Percentiles rank a stretch among this genome's conserved stretches.
Conservation (phyloP, 202 grass and related monocot species). For the Saccharum hybrid region DNA sequence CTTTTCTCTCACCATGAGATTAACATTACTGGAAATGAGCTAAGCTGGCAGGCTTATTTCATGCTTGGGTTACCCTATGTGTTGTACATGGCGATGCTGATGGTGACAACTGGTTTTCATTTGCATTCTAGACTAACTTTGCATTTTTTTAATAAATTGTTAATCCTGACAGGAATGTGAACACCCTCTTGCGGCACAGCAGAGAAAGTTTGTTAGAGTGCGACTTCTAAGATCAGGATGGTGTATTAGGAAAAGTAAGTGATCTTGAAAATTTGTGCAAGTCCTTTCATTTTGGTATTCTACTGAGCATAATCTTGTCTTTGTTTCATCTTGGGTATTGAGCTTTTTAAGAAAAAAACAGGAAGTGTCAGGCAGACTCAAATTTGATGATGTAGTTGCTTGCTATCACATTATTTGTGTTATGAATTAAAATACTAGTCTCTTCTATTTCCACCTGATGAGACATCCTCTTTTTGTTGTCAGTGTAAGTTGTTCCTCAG, state of each 20-base stretch:
- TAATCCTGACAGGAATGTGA: conserved; percentile 74
- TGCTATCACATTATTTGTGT: conserved; percentile 15
- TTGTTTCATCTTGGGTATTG: neutral
- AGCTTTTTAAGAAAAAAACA: neutral
- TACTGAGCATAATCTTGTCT: conserved; percentile 11
- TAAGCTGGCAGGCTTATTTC: neutral
- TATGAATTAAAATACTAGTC: neutral
- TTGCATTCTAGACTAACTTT: neutral
- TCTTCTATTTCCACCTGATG: neutral
- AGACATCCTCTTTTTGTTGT: neutral
- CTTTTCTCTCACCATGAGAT: neutral
- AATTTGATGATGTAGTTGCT: neutral
- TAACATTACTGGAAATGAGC: conserved; percentile 24
- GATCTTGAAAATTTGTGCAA: conserved; percentile 9
- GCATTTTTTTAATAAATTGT: conserved; percentile 6
- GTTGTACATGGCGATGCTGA: neutral
- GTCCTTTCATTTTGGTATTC: neutral
- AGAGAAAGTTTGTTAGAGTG: conserved; percentile 84
- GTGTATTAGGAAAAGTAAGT: conserved; percentile 86
- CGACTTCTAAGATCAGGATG: conserved; percentile 85
- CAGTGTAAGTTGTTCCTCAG: neutral
- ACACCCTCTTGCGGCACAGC: conserved; percentile 60
- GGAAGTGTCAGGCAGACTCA: neutral
- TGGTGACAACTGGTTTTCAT: neutral
- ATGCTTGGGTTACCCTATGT: neutral